Evolutionary conservation across 306 rosid species (phyloP), one percentile per base, ranked within the genome.

Genomic region (Gynostemma pentaphyllum): DNA sequence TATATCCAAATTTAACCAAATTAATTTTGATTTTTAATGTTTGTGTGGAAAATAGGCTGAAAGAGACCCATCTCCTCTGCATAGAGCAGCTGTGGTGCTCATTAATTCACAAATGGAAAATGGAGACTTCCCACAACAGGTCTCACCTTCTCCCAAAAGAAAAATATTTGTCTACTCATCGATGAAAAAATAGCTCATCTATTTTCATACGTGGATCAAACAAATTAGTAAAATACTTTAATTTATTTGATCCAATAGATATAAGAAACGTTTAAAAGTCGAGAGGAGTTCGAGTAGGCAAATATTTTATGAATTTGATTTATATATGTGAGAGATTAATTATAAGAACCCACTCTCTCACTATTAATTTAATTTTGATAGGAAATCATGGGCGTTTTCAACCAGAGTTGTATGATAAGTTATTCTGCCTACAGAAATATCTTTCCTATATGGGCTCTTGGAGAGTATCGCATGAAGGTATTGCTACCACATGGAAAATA

Each of bases 401-500:
- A 75, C 81, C 71, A 57, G 51, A 86, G 57, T 50, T 78, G 88
- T 45, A 73, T 78, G 70, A 73, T 80, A 70, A 81, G 72, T 41
- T 85, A 79, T 66, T 82, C 89, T 9, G 78, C 83, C 12, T 85
- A 80, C 52, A 80, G 85, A 71, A 82, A 80, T 66, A 82, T 82
- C 32, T 89, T 86, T 48, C 87, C 97, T 9, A 79, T 87, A 45
- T 87, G 94, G 95, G 95, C 92, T 0, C 92, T 86, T 22, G 95
- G 87, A 34, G 81, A 82, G 27, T 76, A 83, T 68, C 73, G 82
- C 52, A 42, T 19, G 16, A 67, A 2, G 44, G 71, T 53, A 16
- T 52, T 50, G 26, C 28, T 11, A 9, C 16, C 23, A 1, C 44
- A 9, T 34, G 24, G n/a, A n/a, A n/a, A n/a, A n/a, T n/a, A n/a